phyloP scores from a whole-genome alignment of 306 rosid species.

The Malus sieversii region DNA sequence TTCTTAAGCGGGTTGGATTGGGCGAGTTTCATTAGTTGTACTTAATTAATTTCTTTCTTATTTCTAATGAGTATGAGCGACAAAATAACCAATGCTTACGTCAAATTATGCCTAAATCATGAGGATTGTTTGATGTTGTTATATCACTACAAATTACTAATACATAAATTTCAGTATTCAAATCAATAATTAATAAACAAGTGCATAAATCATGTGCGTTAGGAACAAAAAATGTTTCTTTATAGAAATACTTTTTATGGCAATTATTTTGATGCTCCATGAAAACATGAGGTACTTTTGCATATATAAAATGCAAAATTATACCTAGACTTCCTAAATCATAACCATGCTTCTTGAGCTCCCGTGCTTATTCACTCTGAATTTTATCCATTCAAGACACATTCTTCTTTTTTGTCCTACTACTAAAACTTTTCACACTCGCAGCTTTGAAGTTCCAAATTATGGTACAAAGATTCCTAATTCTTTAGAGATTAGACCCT shows the following conservation, averaged over 20 bases:
- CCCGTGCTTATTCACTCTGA: conserved; percentile 41
- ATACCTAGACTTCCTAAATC: conserved; percentile 9
- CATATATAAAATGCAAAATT: neutral
- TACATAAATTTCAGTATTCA: too few relatives aligned
- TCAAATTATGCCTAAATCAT: too few relatives aligned
- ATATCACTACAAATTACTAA: too few relatives aligned
- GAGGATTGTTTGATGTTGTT: too few relatives aligned
- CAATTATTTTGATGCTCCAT: conserved; percentile 12
- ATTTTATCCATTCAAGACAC: conserved; percentile 27
- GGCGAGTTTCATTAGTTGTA: too few relatives aligned
- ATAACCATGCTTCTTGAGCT: conserved; percentile 30
- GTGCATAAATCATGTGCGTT: neutral
- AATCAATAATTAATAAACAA: too few relatives aligned
- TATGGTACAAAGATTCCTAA: conserved; percentile 15
- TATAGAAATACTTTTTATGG: conserved; percentile 24
- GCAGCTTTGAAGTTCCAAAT: conserved; percentile 48
- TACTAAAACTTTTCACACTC: conserved; percentile 16
- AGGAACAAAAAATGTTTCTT: conserved; percentile 17
- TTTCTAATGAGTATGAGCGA: too few relatives aligned
- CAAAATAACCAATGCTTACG: too few relatives aligned
- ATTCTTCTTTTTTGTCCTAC: conserved; percentile 25
- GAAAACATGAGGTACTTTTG: neutral
- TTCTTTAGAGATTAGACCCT: neutral
- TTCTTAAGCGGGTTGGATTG: too few relatives aligned
- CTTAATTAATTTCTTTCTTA: too few relatives aligned